phyloP scores from a whole-genome alignment of 2,329 filamentous ascomycete genomes.

The Periglandula ipomoeae region DNA sequence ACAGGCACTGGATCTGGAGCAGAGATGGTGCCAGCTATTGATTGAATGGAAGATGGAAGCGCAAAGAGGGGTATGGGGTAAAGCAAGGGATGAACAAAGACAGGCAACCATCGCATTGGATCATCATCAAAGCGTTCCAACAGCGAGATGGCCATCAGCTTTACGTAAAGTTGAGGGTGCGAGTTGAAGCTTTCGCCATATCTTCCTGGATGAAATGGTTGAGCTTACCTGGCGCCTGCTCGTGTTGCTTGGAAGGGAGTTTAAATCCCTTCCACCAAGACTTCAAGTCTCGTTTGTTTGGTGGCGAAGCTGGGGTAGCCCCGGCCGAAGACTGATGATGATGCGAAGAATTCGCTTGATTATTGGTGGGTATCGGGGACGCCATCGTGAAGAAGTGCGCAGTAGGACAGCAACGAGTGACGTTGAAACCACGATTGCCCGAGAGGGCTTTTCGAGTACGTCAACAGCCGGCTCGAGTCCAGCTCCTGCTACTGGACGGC shows the following conservation, averaged over 20 bases:
- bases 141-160: too few relatives aligned
- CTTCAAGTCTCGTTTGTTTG: conserved; percentile 77
- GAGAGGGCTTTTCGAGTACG: background rate
- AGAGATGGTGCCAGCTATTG: too few relatives aligned
- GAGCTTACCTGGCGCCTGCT: conserved; percentile 40
- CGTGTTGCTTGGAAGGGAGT: conserved; percentile 49
- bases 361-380: conserved; percentile 25
- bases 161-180: too few relatives aligned
- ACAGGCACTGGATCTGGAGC: too few relatives aligned
- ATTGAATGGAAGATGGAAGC: too few relatives aligned
- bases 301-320: conserved; percentile 53
- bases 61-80: too few relatives aligned
- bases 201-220: background rate
- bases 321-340: conserved; percentile 16
- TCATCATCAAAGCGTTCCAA: too few relatives aligned
- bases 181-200: too few relatives aligned
- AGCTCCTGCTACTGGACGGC: conserved; percentile 4
- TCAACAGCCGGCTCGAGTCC: conserved; percentile 2
- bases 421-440: background rate
- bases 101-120: too few relatives aligned
- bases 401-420: background rate
- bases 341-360: conserved; percentile 22
- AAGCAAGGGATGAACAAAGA: too few relatives aligned
- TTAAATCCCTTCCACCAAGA: conserved; percentile 99
- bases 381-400: conserved; percentile 21